Conservation (phyloP, 768 basidiomycete species). For the Filobasidium floriforme region DNA sequence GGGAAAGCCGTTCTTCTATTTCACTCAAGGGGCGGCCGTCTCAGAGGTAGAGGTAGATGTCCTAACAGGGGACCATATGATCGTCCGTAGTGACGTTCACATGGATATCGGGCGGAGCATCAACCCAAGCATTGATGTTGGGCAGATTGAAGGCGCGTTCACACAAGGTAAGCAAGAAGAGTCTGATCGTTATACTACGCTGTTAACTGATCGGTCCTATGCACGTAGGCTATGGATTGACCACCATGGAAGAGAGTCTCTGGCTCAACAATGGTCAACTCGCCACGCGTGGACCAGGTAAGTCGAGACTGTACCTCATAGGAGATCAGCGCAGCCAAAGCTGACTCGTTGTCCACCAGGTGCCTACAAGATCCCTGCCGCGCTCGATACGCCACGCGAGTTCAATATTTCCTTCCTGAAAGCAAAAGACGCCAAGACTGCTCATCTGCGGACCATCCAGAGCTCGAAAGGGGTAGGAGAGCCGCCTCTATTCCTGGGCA, state of each 20-base stretch:
- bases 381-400: constrained; percentile 31
- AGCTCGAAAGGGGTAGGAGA: constrained; percentile 25
- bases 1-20: constrained; percentile 27
- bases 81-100: constrained; percentile 23
- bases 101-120: constrained; percentile 32
- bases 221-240: constrained; percentile 21
- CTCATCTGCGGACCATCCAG: constrained; percentile 21
- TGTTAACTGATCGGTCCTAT: too few relatives aligned
- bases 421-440: constrained; percentile 14
- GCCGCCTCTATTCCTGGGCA: constrained; percentile 35
- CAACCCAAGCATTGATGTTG: constrained; percentile 33
- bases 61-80: constrained; percentile 30
- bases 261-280: constrained; percentile 32
- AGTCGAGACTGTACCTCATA: background rate
- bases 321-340: background rate
- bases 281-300: constrained; percentile 30
- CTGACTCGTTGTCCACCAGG: background rate
- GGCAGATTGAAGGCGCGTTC: constrained; percentile 34
- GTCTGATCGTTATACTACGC: too few relatives aligned
- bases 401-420: constrained; percentile 26
- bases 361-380: constrained; percentile 32
- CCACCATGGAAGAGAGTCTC: constrained; percentile 30
- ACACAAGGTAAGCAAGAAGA: constrained; percentile 13
- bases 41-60: constrained; percentile 34
- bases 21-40: constrained; percentile 25